Base-by-base conservation (phyloP, 306 rosid genomes). In the Castanea sativa region DNA sequence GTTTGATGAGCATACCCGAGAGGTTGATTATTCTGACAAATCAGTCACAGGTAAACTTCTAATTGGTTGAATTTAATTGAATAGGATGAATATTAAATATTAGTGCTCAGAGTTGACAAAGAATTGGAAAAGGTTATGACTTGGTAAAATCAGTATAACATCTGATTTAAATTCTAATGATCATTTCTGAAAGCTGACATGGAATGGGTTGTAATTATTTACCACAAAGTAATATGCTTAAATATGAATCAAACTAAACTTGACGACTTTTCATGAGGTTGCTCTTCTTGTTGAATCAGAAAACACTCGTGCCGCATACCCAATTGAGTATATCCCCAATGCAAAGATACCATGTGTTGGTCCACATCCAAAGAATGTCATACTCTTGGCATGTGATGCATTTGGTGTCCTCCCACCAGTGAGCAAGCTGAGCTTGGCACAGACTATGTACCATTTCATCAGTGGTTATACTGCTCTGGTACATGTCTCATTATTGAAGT, bases 341-440 rank as follows among this genome's bases (percentile, higher is more conserved):
- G 98, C 93, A 0, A 90, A 87, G 65, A 61, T 94, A 70, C 97
- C 98, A 25, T 94, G 98, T 74, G 92, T 92, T 63, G 98, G 91
- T 7, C 96, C 96, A 20, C 97, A 92, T 75, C 97, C 98, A 5
- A 94, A 88, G 76, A 94, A 94, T 82, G 96, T 94, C 53, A 92
- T 94, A 45, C 93, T 94, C 55, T 80, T 94, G 84, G 98, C 98
- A 6, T 94, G 98, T 76, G 98, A 94, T 6, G 97, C 98, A 5
- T 94, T 92, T 77, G 98, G 97, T n/a, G 97, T 94, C 71, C 98
- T 94, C 60, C 97, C 97, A 55, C 98, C 97, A 14, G 94, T 92
- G 61, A 94, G 98, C 87, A 94, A 90, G 84, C 86, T 94, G 45
- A 92, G 41, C 89, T 64, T 94, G 73, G 94, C 97, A 10, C 98